A percentile compares a stretch with the other conserved stretches of the same genome.
Conservation (phyloP, 495 filamentous ascomycete genomes). For the Eremomyces bilateralis region DNA sequence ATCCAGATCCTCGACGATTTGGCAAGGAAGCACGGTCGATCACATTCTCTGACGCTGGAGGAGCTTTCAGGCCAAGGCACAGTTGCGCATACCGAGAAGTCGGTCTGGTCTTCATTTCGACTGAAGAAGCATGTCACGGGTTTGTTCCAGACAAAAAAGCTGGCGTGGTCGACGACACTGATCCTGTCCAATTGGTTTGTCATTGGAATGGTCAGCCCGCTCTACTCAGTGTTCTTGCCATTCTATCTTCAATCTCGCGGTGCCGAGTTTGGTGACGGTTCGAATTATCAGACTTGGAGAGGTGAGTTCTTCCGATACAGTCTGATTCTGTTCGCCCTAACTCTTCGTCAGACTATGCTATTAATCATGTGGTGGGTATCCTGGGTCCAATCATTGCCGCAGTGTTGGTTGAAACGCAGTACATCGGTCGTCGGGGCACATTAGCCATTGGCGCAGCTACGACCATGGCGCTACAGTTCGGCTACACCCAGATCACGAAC, state of each 20-base stretch:
- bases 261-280: conserved; percentile 11
- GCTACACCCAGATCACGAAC: conserved; percentile 23
- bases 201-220: conserved; percentile 19
- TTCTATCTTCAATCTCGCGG: conserved; percentile 14
- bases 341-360: too few relatives aligned
- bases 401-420: conserved; percentile 16
- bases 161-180: conserved; percentile 15
- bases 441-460: conserved; percentile 21
- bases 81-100: conserved; percentile 16
- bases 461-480: conserved; percentile 24
- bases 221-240: conserved; percentile 20
- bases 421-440: conserved; percentile 20
- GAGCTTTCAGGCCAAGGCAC: conserved; percentile 14
- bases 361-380: conserved; percentile 22
- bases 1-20: conserved; percentile 9
- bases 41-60: conserved; percentile 11
- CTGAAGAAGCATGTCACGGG: conserved; percentile 15
- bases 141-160: conserved; percentile 12
- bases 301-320: too few relatives aligned
- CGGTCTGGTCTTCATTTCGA: conserved; percentile 15
- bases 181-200: conserved; percentile 22
- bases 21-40: conserved; percentile 10
- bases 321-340: too few relatives aligned
- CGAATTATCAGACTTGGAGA: conserved; percentile 20
- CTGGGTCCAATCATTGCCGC: conserved; percentile 22